Conservation (phyloP, 148 eudicot species). For the Rhododendron williamsianum region DNA sequence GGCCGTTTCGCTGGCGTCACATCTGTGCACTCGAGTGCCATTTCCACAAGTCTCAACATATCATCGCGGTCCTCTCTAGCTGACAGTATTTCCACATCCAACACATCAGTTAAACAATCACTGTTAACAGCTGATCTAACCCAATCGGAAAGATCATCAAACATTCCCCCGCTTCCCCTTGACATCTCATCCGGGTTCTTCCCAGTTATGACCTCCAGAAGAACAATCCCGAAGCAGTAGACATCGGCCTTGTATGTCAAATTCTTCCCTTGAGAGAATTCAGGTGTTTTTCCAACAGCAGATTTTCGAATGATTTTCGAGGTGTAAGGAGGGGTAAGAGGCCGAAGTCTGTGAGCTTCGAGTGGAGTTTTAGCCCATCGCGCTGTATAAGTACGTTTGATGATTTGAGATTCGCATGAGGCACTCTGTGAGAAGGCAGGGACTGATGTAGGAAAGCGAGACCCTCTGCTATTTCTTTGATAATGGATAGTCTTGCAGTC, state of each 20-base stretch:
- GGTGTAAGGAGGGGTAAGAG: constrained; percentile 26
- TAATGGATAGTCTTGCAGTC: constrained; percentile 37
- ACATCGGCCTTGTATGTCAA: constrained; percentile 33
- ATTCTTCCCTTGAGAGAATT: constrained; percentile 20
- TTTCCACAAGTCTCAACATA: constrained; percentile 34
- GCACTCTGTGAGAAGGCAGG: constrained; percentile 23
- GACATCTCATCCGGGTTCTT: constrained; percentile 22
- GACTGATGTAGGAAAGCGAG: constrained; percentile 30
- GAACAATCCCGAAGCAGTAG: constrained; percentile 41
- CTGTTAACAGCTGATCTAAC: constrained; percentile 25
- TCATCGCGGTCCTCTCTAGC: constrained; percentile 33
- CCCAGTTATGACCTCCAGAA: constrained; percentile 44
- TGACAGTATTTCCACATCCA: constrained; percentile 40
- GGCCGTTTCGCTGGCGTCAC: constrained; percentile 35
- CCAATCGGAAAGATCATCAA: constrained; percentile 38
- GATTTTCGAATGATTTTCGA: constrained; percentile 14
- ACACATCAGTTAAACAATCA: constrained; percentile 46
- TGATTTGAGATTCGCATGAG: constrained; percentile 55
- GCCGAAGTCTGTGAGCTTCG: constrained; percentile 42
- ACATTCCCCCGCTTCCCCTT: background rate
- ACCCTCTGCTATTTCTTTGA: constrained; percentile 36
- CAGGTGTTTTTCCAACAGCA: constrained; percentile 31
- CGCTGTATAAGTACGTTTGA: constrained; percentile 33
- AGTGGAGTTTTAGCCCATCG: constrained; percentile 12
- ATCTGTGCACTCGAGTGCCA: constrained; percentile 43